Evolutionary conservation across 495 filamentous ascomycete species (phyloP).

Genomic region (Penicillium goetzii): DNA sequence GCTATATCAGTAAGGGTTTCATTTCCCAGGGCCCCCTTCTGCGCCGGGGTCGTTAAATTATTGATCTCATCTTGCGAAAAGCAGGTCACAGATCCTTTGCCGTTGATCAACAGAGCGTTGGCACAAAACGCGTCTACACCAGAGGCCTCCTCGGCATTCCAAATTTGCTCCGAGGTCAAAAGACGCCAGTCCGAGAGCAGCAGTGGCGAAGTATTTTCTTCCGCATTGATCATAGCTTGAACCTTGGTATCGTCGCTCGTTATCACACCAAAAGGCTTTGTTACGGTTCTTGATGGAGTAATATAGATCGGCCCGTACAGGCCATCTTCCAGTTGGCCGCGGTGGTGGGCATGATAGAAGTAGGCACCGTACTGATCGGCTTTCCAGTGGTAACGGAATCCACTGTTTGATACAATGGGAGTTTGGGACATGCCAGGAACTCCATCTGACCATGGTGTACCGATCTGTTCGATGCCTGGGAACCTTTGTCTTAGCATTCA

Average conservation of each 20-base stretch:
- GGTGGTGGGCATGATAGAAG: constrained; percentile 57
- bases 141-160: constrained; percentile 40
- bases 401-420: constrained; percentile 46
- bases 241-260: constrained; percentile 41
- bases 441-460: constrained; percentile 57
- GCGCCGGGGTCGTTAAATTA: constrained; percentile 32
- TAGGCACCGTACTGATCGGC: constrained; percentile 37
- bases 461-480: constrained; percentile 42
- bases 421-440: constrained; percentile 55
- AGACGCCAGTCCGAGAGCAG: constrained; percentile 60
- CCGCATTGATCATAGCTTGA: constrained; percentile 50
- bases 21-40: constrained; percentile 33
- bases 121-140: constrained; percentile 48
- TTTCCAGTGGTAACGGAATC: constrained; percentile 55
- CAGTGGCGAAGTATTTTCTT: constrained; percentile 46
- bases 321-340: constrained; percentile 59
- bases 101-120: constrained; percentile 60
- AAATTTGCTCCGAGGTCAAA: constrained; percentile 52
- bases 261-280: constrained; percentile 53
- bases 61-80: constrained; percentile 42
- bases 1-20: constrained; percentile 52
- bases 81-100: constrained; percentile 56
- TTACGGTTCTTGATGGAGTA: constrained; percentile 28
- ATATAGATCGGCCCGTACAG: constrained; percentile 59
- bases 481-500: neutral